phyloP scores from a whole-genome alignment of 225 moss, liverwort and hornwort species.

The Straminergon stramineum region DNA sequence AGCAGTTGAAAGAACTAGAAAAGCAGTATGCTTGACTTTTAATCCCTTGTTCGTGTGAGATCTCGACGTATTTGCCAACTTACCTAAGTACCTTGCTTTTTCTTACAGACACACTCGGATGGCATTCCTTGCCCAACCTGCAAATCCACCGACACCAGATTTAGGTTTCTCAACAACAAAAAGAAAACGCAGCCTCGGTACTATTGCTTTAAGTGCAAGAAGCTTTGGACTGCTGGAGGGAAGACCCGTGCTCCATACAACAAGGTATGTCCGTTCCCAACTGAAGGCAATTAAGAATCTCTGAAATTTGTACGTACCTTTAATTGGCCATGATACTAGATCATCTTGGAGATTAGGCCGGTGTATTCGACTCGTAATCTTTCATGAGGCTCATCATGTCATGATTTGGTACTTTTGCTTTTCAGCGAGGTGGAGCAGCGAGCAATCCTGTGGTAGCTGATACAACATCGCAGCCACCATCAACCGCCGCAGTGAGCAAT shows the following conservation, averaged over 20 bases:
- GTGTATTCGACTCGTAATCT: background rate
- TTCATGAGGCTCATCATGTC: background rate
- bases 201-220: background rate
- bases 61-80: background rate
- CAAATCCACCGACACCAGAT: background rate
- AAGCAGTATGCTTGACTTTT: background rate
- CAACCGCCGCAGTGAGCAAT: background rate
- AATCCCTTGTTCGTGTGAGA: background rate
- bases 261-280: background rate
- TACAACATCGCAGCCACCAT: background rate
- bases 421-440: background rate
- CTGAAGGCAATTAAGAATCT: background rate
- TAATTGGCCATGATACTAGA: background rate
- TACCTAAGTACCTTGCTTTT: background rate
- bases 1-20: too few relatives aligned
- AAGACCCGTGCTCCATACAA: background rate
- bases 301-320: background rate
- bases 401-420: background rate
- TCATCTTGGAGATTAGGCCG: background rate
- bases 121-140: background rate
- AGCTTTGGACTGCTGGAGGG: background rate
- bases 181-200: background rate
- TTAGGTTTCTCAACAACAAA: background rate
- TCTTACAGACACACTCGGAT: background rate
- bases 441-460: background rate